A percentile compares a stretch with the other conserved stretches of the same genome.
Conservation (phyloP, 352 stramenopile species). For the Blastocystis sp. region DNA sequence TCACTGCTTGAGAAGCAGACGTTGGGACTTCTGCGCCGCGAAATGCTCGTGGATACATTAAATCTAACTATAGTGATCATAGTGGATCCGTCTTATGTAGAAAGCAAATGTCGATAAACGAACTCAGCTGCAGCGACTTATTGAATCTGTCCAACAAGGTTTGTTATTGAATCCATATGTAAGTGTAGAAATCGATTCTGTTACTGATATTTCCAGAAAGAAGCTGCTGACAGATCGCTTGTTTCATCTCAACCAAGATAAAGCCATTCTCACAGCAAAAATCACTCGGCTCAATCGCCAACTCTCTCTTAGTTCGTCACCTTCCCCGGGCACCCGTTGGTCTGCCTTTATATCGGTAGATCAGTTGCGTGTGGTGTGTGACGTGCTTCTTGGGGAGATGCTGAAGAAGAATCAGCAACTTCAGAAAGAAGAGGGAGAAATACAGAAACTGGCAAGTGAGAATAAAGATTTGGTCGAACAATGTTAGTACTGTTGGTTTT, state of each 20-base stretch:
- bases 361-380: constrained; percentile 15
- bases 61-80: background rate
- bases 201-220: background rate
- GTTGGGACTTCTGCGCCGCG: background rate
- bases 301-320: background rate
- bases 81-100: background rate
- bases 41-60: background rate
- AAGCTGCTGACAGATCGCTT: background rate
- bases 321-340: background rate
- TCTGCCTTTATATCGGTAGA: background rate
- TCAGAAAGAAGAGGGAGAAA: background rate
- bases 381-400: background rate
- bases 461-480: background rate
- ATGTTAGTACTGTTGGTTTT: background rate
- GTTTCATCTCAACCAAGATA: background rate
- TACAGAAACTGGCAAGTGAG: background rate
- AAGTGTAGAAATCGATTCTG: background rate
- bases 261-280: background rate
- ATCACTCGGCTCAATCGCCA: constrained; percentile 11
- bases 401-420: background rate
- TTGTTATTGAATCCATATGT: background rate
- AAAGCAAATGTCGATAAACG: background rate
- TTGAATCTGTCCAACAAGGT: background rate
- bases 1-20: background rate
- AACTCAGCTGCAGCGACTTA: background rate